Evolutionary conservation across 1,284 basidiomycete genomes (phyloP).

Genomic region (Moesziomyces aphidis): DNA sequence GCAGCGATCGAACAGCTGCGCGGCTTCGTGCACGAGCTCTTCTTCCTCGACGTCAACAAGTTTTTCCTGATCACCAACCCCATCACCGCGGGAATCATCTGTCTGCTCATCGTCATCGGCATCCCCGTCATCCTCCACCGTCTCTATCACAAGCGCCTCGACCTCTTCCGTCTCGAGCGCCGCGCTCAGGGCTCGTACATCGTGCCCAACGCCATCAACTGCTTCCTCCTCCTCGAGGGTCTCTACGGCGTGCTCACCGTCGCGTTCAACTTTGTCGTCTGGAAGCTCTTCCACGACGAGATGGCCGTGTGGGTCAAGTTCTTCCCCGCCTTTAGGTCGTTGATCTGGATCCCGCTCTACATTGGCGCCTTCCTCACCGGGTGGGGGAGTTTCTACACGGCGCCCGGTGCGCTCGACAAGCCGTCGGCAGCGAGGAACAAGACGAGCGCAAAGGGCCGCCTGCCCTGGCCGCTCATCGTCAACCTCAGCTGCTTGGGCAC

Average conservation of each 20-base stretch:
- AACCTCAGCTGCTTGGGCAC: slow-evolving; percentile 53
- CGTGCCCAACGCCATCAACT: slow-evolving; percentile 58
- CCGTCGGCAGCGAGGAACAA: slow-evolving; percentile 32
- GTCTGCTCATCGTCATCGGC: slow-evolving; percentile 27
- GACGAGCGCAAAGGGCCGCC: slow-evolving; percentile 21
- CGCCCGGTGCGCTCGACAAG: slow-evolving; percentile 56
- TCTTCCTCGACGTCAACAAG: slow-evolving; percentile 18
- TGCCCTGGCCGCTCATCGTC: slow-evolving; percentile 51
- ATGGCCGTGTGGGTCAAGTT: not conserved
- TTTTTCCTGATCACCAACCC: slow-evolving; percentile 15
- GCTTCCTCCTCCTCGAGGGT: slow-evolving; percentile 47
- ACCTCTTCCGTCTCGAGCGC: slow-evolving; percentile 26
- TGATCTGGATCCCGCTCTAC: slow-evolving; percentile 50
- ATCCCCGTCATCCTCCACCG: slow-evolving; percentile 25
- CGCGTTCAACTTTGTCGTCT: slow-evolving; percentile 46
- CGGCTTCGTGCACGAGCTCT: slow-evolving; percentile 29
- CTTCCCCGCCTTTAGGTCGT: slow-evolving; percentile 17
- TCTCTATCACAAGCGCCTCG: slow-evolving; percentile 25
- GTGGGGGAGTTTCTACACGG: slow-evolving; percentile 59
- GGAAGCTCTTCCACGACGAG: slow-evolving; percentile 22
- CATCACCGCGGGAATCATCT: slow-evolving; percentile 25
- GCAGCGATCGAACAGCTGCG: slow-evolving; percentile 30
- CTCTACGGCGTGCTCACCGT: slow-evolving; percentile 33
- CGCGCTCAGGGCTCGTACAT: slow-evolving; percentile 46
- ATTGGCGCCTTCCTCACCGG: slow-evolving; percentile 53